phyloP scores from a whole-genome alignment of 352 stramenopile species.

The Blastocystis sp. region DNA sequence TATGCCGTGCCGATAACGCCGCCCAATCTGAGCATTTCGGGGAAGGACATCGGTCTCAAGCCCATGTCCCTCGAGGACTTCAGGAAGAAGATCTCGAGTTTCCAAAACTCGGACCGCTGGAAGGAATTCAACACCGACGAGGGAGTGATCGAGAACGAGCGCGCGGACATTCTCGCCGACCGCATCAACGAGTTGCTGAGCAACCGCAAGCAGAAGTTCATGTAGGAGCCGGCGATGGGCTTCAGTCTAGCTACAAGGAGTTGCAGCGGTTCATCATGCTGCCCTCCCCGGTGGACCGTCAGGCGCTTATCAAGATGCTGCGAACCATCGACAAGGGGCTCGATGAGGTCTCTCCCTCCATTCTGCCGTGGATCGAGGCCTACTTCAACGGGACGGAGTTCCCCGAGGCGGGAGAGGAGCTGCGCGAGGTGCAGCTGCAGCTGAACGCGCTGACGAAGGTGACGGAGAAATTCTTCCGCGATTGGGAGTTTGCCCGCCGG shows the following conservation, averaged over 20 bases:
- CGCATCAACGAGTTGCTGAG: slow-evolving; percentile 66
- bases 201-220: slow-evolving; percentile 65
- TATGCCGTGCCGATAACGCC: slow-evolving; percentile 60
- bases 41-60: slow-evolving; percentile 46
- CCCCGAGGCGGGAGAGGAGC: slow-evolving; percentile 45
- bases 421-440: slow-evolving; percentile 54
- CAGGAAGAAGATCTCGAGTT: slow-evolving; percentile 66
- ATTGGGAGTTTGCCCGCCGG: slow-evolving; percentile 42
- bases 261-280: slow-evolving; percentile 69
- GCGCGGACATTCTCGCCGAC: slow-evolving; percentile 68
- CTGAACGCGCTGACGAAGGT: slow-evolving; percentile 52
- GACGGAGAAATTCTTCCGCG: slow-evolving; percentile 67
- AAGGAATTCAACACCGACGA: slow-evolving; percentile 68
- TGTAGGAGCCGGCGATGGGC: not conserved
- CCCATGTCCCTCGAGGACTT: slow-evolving; percentile 68
- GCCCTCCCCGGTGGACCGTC: slow-evolving; percentile 52
- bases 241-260: slow-evolving; percentile 50
- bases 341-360: slow-evolving; percentile 45
- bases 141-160: slow-evolving; percentile 68
- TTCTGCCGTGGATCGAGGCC: slow-evolving; percentile 64
- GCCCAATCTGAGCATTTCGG: slow-evolving; percentile 61
- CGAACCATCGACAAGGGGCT: slow-evolving; percentile 56
- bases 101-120: slow-evolving; percentile 57
- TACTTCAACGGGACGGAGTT: slow-evolving; percentile 69
- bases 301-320: slow-evolving; percentile 55